A percentile compares a stretch with the other conserved stretches of the same genome.
Conservation (phyloP, 1,284 basidiomycete genomes). For the Heterobasidion irregulare region DNA sequence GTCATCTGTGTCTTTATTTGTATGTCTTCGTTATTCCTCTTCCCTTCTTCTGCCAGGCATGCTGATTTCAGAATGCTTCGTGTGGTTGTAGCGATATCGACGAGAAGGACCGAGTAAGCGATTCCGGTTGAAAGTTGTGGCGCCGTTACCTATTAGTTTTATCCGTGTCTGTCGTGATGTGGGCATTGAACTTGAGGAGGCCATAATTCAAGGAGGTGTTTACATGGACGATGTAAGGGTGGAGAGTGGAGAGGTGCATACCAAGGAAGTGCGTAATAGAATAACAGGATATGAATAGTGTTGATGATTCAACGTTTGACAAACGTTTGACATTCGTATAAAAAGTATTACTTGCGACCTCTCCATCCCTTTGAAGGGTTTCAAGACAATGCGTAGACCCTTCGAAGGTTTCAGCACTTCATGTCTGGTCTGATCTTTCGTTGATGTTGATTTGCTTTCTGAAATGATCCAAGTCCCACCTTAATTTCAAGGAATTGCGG, state of each 20-base stretch:
- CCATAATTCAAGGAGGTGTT: conserved; percentile 33
- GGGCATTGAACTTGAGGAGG: conserved; percentile 27
- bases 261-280: conserved; percentile 29
- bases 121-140: conserved; percentile 38
- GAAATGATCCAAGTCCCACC: no score
- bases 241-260: conserved; percentile 17
- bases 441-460: no score
- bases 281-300: background rate
- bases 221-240: conserved; percentile 31
- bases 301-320: background rate
- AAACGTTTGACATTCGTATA: no score
- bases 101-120: conserved; percentile 33
- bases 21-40: conserved; percentile 23
- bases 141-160: conserved; percentile 48
- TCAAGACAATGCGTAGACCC: no score
- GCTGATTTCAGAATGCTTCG: background rate
- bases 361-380: no score
- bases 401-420: no score
- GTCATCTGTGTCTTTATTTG: conserved; percentile 44
- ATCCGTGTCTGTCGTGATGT: conserved; percentile 33
- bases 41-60: background rate
- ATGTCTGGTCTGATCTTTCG: no score
- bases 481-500: no score
- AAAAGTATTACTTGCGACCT: no score
- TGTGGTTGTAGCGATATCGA: conserved; percentile 35